Conservation (phyloP, 2,329 filamentous ascomycete species). For the Tolypocladium guangdongense region DNA sequence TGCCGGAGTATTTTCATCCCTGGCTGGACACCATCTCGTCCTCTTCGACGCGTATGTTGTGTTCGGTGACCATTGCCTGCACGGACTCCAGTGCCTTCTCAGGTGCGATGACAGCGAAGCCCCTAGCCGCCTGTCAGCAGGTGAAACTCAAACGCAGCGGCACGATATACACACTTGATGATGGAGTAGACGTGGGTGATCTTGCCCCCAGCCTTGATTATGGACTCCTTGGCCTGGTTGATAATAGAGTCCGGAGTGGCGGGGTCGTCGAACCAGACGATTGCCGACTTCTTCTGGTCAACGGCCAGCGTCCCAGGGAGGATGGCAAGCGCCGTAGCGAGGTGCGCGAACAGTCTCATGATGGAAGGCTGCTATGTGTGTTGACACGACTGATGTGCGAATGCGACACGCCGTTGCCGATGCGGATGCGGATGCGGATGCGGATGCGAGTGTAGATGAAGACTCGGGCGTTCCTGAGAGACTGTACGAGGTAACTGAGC, state of each 20-base stretch:
- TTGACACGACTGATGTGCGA: neutral
- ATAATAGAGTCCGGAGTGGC: slow-evolving; percentile 56
- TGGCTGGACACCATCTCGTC: slow-evolving; percentile 54
- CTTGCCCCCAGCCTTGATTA: slow-evolving; percentile 57
- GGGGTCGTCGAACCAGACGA: slow-evolving; percentile 65
- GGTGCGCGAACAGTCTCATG: slow-evolving; percentile 53
- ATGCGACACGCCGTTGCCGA: neutral
- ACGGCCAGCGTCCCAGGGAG: slow-evolving; percentile 50
- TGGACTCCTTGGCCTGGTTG: slow-evolving; percentile 58
- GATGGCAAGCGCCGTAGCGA: slow-evolving; percentile 46
- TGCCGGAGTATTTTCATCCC: neutral
- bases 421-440: neutral
- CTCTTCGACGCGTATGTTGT: slow-evolving; percentile 53
- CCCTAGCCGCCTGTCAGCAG: slow-evolving; percentile 38
- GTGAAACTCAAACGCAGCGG: neutral
- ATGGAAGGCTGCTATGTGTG: slow-evolving; percentile 10
- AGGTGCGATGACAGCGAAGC: slow-evolving; percentile 66
- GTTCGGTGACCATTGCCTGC: slow-evolving; percentile 44
- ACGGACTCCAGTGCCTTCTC: slow-evolving; percentile 58
- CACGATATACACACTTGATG: slow-evolving; percentile 45
- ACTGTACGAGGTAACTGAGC: neutral
- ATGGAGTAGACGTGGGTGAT: slow-evolving; percentile 70
- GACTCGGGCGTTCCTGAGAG: too few relatives aligned
- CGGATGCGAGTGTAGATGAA: neutral
- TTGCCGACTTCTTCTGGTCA: slow-evolving; percentile 59